These are phyloP conservation scores for Auxenochlorella pyrenoidosa DNA, from an alignment of 139 green algal species.

Conservation along the genomic window DNA sequence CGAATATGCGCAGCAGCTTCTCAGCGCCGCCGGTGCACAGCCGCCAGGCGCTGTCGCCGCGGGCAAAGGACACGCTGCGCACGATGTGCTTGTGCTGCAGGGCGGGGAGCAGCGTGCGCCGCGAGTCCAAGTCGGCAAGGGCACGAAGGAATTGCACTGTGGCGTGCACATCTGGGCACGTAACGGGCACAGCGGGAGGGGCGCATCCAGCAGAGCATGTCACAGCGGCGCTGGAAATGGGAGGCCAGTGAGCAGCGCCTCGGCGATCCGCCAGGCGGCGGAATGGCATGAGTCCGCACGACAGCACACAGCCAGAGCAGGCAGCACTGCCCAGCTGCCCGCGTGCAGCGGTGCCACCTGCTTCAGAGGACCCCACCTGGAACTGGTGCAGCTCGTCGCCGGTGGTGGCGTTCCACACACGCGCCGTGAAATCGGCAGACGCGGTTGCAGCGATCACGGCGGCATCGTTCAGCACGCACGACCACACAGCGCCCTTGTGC, in stretches of 20 bases:
- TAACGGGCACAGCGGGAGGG: too few relatives aligned
- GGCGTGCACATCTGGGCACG: too few relatives aligned
- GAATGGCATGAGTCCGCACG: too few relatives aligned
- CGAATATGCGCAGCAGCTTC: slow-evolving; percentile 93
- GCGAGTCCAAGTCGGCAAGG: too few relatives aligned
- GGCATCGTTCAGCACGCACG: slow-evolving; percentile 84
- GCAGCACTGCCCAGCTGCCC: too few relatives aligned
- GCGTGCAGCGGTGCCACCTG: too few relatives aligned
- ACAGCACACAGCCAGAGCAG: too few relatives aligned
- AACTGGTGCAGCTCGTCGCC: slow-evolving; percentile 90
- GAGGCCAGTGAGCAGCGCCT: too few relatives aligned
- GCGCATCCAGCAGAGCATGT: too few relatives aligned
- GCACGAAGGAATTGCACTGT: too few relatives aligned
- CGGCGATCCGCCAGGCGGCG: too few relatives aligned
- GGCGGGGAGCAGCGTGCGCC: not conserved
- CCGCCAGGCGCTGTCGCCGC: slow-evolving; percentile 37
- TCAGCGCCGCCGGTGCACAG: slow-evolving; percentile 82
- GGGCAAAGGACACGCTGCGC: slow-evolving; percentile 83
- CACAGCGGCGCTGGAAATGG: too few relatives aligned
- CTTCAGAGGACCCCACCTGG: not conserved
- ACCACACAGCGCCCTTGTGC: slow-evolving; percentile 99
- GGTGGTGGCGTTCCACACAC: slow-evolving; percentile 95
- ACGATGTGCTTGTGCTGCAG: slow-evolving; percentile 95
- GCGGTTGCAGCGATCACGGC: slow-evolving; percentile 92
- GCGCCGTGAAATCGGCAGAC: slow-evolving; percentile 94